These are phyloP conservation scores for Penicillium italicum DNA, from an alignment of 2,329 filamentous ascomycete species.

Conservation along the genomic window DNA sequence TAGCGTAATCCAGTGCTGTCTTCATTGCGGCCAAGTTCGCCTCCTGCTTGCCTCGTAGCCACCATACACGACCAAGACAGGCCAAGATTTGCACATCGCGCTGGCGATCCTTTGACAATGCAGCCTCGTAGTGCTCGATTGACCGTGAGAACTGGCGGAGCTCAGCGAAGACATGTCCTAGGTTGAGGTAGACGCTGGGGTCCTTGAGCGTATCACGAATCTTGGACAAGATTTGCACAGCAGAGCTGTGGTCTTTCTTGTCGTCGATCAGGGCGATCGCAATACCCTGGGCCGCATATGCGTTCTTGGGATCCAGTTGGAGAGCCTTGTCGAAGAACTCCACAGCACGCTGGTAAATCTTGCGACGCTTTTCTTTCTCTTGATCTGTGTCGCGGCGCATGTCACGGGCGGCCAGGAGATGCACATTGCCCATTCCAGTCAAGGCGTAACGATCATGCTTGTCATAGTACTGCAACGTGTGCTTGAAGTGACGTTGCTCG, in stretches of 20 bases:
- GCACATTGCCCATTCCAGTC: slow-evolving; percentile 96
- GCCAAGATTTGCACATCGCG: slow-evolving; percentile 76
- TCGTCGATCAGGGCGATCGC: slow-evolving; percentile 93
- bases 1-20: slow-evolving; percentile 60
- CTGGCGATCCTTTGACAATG: slow-evolving; percentile 73
- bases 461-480: slow-evolving; percentile 88
- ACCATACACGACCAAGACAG: slow-evolving; percentile 83
- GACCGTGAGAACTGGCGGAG: slow-evolving; percentile 85
- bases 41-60: slow-evolving; percentile 71
- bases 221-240: slow-evolving; percentile 83
- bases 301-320: slow-evolving; percentile 90
- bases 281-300: slow-evolving; percentile 92
- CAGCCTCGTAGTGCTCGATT: slow-evolving; percentile 89
- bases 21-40: slow-evolving; percentile 61
- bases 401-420: slow-evolving; percentile 80
- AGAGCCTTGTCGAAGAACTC: slow-evolving; percentile 99
- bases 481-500: slow-evolving; percentile 92
- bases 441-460: slow-evolving; percentile 98
- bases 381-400: slow-evolving; percentile 87
- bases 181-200: slow-evolving; percentile 81
- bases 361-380: slow-evolving; percentile 85
- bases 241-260: slow-evolving; percentile 79
- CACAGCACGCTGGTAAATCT: slow-evolving; percentile 83
- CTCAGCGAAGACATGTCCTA: slow-evolving; percentile 90
- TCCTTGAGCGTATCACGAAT: slow-evolving; percentile 88